Percentiles rank a stretch among this genome's conserved stretches.
These are phyloP conservation scores for Tolypocladium sp. DNA, from an alignment of 2,329 filamentous ascomycete species.

Conservation along the genomic window DNA sequence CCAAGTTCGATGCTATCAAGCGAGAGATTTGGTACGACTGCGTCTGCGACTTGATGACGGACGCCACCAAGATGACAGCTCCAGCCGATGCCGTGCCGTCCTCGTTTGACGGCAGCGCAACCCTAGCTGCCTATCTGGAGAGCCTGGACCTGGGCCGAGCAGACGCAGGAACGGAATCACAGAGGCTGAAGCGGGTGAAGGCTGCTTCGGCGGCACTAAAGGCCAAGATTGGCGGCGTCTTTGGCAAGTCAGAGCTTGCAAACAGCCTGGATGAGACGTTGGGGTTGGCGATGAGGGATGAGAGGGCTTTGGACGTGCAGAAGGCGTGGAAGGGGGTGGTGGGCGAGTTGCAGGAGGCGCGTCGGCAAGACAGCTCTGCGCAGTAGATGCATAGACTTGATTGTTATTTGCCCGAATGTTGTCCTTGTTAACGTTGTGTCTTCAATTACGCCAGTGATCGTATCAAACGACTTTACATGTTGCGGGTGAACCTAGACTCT, in stretches of 20 bases:
- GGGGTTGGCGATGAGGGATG: constrained; percentile 23
- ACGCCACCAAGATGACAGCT: constrained; percentile 18
- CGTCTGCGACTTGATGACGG: constrained; percentile 36
- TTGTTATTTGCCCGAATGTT: no score
- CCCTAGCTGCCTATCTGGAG: constrained; percentile 29
- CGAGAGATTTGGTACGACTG: constrained; percentile 44
- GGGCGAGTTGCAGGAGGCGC: constrained; percentile 14
- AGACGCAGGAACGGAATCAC: constrained; percentile 40
- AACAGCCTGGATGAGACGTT: constrained; percentile 23
- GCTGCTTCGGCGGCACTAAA: constrained; percentile 32
- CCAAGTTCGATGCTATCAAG: constrained; percentile 32
- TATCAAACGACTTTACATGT: no score
- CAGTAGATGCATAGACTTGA: neutral
- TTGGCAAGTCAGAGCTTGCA: constrained; percentile 22
- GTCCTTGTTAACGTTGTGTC: no score
- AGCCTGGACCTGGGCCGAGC: constrained; percentile 37
- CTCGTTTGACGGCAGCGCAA: constrained; percentile 6
- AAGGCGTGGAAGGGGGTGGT: constrained; percentile 29
- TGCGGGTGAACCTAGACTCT: no score
- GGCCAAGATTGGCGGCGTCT: constrained; percentile 31
- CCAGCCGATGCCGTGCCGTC: constrained; percentile 10
- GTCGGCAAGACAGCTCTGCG: neutral
- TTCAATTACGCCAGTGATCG: no score
- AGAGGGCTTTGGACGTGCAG: constrained; percentile 37
- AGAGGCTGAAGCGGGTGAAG: constrained; percentile 37